Percentiles rank a stretch among this genome's conserved stretches.
Conservation (phyloP, 768 basidiomycete genomes). For the Mycena amicta region DNA sequence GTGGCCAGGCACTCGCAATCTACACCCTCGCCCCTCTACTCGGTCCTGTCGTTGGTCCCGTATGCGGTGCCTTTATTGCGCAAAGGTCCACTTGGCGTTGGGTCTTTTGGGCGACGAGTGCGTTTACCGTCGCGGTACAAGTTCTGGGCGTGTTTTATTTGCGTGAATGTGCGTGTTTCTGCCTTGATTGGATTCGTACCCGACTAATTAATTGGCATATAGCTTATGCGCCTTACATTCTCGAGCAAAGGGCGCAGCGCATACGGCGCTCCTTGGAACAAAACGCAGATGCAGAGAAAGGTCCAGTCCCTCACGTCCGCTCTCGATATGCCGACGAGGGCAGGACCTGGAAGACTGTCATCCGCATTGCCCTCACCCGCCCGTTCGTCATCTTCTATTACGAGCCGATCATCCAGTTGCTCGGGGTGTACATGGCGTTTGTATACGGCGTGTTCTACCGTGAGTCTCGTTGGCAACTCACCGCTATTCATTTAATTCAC, state of each 20-base stretch:
- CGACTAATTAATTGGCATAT: constrained; percentile 27
- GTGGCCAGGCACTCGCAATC: constrained; percentile 44
- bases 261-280: constrained; percentile 41
- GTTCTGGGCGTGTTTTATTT: constrained; percentile 56
- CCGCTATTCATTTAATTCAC: no score
- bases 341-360: constrained; percentile 52
- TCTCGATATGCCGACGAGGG: constrained; percentile 48
- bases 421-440: constrained; percentile 71
- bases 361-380: constrained; percentile 58
- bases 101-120: constrained; percentile 75
- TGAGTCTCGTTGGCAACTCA: constrained; percentile 29
- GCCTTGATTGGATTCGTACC: constrained; percentile 18
- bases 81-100: constrained; percentile 70
- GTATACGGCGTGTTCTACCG: constrained; percentile 65
- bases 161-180: constrained; percentile 55
- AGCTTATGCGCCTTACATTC: constrained; percentile 48
- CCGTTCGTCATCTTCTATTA: constrained; percentile 64
- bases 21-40: constrained; percentile 48
- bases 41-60: constrained; percentile 46
- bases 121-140: constrained; percentile 58
- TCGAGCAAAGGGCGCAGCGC: constrained; percentile 52
- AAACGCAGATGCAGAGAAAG: constrained; percentile 54
- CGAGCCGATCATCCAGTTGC: constrained; percentile 70
- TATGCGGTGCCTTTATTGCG: constrained; percentile 49
- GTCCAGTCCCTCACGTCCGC: constrained; percentile 35